A percentile compares a stretch with the other conserved stretches of the same genome.
phyloP scores from a whole-genome alignment of 2,329 filamentous ascomycete genomes.

The Calonectria naviculata region DNA sequence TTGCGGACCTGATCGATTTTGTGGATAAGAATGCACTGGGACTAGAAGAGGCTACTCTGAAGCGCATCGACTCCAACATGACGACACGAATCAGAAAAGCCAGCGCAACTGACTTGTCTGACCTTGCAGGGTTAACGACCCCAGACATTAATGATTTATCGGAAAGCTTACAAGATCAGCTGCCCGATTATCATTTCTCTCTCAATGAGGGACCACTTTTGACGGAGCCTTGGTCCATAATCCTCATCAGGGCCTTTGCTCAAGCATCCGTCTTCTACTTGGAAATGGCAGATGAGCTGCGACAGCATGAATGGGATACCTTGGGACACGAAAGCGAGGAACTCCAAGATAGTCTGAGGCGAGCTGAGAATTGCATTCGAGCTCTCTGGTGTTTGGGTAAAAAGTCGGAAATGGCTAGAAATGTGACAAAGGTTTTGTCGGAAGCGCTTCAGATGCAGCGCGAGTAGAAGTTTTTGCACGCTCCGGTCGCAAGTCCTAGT shows the following conservation, averaged over 20 bases:
- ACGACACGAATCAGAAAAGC: constrained; percentile 52
- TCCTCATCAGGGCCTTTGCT: constrained; percentile 63
- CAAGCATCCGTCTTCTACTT: constrained; percentile 54
- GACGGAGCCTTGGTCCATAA: constrained; percentile 69
- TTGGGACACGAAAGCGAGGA: constrained; percentile 37
- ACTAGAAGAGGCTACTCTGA: constrained; percentile 23
- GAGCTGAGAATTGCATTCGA: constrained; percentile 60
- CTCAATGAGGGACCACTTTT: constrained; percentile 64
- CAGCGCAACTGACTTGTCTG: constrained; percentile 58
- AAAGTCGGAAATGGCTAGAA: constrained; percentile 60
- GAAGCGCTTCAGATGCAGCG: constrained; percentile 1
- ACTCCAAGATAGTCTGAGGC: constrained; percentile 43
- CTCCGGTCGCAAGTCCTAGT: too few relatives aligned
- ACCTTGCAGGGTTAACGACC: constrained; percentile 58
- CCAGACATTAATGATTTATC: constrained; percentile 31
- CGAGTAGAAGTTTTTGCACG: neutral
- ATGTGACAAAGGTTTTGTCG: constrained; percentile 32
- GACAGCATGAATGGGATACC: constrained; percentile 31
- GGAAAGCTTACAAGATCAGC: constrained; percentile 16
- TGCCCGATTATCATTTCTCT: constrained; percentile 61
- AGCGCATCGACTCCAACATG: constrained; percentile 44
- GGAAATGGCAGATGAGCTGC: constrained; percentile 39
- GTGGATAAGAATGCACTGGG: constrained; percentile 54
- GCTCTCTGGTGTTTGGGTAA: constrained; percentile 65
- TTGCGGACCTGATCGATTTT: constrained; percentile 64